Base-by-base conservation (phyloP, 805 yeast species). In the Kregervanrija fluxuum region DNA sequence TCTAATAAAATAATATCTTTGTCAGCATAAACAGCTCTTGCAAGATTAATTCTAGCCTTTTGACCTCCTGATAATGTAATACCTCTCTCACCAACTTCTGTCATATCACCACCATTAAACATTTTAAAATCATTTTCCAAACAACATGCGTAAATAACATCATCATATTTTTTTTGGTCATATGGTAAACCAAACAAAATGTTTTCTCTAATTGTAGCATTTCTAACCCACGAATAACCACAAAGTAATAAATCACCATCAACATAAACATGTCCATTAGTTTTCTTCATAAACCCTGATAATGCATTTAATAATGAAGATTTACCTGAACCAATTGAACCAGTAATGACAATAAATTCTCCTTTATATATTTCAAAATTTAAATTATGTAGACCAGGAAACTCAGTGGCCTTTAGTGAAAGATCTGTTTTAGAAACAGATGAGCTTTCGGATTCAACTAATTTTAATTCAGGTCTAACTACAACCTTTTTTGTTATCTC, bases 31-130 rank as follows among this genome's bases (percentile, higher is more conserved):
- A 82, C 82, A 0, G 87, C 85, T 54, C 89, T 71, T 0, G 88
- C 88, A 36, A 82, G 63, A 11, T 81, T 72, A 30, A 82, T 62
- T 58, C 95, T 74, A 0, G 95, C 91, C 67, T 86, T 86, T 60
- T 86, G 95, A 41, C 95, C 95, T 44, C 95, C 95, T 12, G 91
- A 82, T 36, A 86, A 65, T 0, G 93, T 85, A 40, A 86, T 80
- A 55, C 95, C 95, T 59, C 86, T 73, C 59, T 86, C 95, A 49
- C 95, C 95, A 53, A 86, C 84, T 60, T 84, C 85, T 0, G 95
- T 85, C 43, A 62, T 55, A 54, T 87, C 95, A 30, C 91, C 91
- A 35, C 80, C 87, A 9, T 84, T 83, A 33, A 87, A 64, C 38
- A 76, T 71, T 5, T 74, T 73, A 50, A 86, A 69, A 61, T 86